Evolutionary conservation across 495 filamentous ascomycete genomes (phyloP).

Genomic region (Xylaria grammica): DNA sequence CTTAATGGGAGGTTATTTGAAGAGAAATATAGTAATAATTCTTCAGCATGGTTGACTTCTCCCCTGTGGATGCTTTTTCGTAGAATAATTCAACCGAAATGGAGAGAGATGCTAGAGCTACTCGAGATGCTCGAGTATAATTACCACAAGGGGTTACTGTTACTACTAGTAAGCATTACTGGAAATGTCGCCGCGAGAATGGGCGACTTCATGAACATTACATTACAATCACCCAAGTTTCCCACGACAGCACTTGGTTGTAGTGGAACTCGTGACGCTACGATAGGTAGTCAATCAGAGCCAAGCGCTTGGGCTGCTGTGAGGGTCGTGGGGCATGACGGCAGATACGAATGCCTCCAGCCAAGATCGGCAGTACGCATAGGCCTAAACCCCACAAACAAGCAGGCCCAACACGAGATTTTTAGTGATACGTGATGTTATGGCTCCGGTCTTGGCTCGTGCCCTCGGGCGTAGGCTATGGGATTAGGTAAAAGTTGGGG

Average conservation of each 20-base stretch:
- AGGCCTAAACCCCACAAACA: constrained; percentile 11
- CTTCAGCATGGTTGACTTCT: background rate
- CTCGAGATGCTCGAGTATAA: too few relatives aligned
- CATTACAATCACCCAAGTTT: background rate
- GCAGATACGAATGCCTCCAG: constrained; percentile 21
- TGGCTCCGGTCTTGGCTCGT: background rate
- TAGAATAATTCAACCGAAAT: background rate
- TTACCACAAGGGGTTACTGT: too few relatives aligned
- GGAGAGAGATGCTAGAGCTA: too few relatives aligned
- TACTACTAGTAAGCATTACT: too few relatives aligned
- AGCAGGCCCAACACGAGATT: constrained; percentile 16
- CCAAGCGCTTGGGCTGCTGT: constrained; percentile 1
- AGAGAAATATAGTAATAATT: constrained; percentile 18
- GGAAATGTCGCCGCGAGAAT: too few relatives aligned
- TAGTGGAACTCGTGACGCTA: constrained; percentile 8
- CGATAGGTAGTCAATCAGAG: constrained; percentile 3
- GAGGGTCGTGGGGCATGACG: constrained; percentile 16
- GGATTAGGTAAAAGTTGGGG: background rate
- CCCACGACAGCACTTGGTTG: background rate
- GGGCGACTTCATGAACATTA: too few relatives aligned
- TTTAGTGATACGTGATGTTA: constrained; percentile 7
- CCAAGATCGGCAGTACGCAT: constrained; percentile 15
- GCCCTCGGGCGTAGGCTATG: background rate
- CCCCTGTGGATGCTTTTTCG: background rate
- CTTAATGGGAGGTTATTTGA: constrained; percentile 4